Evolutionary conservation across 108 stramenopile species (phyloP).

Genomic region (Pseudonitzschia delicatissima): DNA sequence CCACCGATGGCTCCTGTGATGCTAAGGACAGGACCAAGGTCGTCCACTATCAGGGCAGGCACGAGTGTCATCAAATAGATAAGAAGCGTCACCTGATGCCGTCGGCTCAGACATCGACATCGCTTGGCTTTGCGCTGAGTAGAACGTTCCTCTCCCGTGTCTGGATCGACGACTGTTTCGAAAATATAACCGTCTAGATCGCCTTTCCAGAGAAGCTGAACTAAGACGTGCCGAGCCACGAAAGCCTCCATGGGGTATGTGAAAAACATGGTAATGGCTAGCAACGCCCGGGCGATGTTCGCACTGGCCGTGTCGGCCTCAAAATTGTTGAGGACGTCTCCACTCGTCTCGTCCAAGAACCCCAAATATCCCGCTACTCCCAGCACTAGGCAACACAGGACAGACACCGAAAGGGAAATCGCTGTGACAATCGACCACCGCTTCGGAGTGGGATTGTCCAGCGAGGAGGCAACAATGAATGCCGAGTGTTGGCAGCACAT

Average conservation of each 20-base stretch:
- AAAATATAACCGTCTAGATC: slow-evolving; percentile 61
- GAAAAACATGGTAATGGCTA: slow-evolving; percentile 86
- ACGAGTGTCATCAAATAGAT: slow-evolving; percentile 62
- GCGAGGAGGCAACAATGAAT: slow-evolving; percentile 67
- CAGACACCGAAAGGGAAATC: slow-evolving; percentile 43
- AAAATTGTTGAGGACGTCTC: slow-evolving; percentile 82
- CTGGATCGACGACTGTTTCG: slow-evolving; percentile 10
- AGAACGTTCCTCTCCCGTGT: slow-evolving; percentile 12
- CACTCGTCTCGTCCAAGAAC: slow-evolving; percentile 68
- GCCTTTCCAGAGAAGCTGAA: slow-evolving; percentile 62
- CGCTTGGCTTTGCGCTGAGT: slow-evolving; percentile 34
- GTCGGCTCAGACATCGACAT: slow-evolving; percentile 42
- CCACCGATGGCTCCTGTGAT: slow-evolving; percentile 80
- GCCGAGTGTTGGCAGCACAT: slow-evolving; percentile 88
- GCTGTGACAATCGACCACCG: slow-evolving; percentile 68
- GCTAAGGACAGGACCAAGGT: slow-evolving; percentile 76
- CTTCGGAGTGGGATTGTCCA: slow-evolving; percentile 44
- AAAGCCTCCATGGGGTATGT: slow-evolving; percentile 81
- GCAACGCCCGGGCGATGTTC: slow-evolving; percentile 53
- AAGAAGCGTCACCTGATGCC: slow-evolving; percentile 47
- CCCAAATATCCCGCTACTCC: slow-evolving; percentile 77
- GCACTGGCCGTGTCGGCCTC: slow-evolving; percentile 46
- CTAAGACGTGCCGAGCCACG: slow-evolving; percentile 76
- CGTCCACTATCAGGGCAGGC: slow-evolving; percentile 70
- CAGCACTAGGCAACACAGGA: slow-evolving; percentile 49